Base-by-base conservation (phyloP, 2,329 filamentous ascomycete species). In the Nannizziopsis barbatae region DNA sequence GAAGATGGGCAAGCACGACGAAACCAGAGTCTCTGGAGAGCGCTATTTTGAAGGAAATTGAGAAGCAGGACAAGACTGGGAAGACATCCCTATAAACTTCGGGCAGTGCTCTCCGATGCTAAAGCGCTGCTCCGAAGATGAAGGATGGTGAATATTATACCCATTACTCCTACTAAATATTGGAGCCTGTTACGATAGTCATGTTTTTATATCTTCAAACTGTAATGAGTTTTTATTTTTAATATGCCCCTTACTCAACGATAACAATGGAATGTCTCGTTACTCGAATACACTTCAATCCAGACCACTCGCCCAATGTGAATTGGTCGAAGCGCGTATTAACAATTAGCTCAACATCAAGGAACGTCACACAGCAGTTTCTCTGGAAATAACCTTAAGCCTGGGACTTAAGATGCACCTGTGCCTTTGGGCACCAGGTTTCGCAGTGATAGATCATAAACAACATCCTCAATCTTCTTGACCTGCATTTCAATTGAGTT, bases 391-490 rank as follows among this genome's bases (percentile, higher is more conserved):
- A 15, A 5, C 12, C n/a, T 8, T 2, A 30, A 20, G 20, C n/a
- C 27, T 22, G 14, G 18, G 33, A 11, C 17, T 35, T 33, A 44
- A 14, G 33, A 37, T 17, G 22, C 46, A 10, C 38, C 40, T 12
- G 17, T 30, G n/a, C 45, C 58, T 55, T 75, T 72, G 39, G 83
- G 79, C 42, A 93, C 75, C 61, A 96, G 66, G 44, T 92, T 90
- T 51, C 92, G 78, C 62, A 98, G 70, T 18, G 86, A 90, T 49
- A 98, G 71, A 65, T 98, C 92, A 62, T 98, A 98, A 44, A 96
- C 90, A 10, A 98, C 88, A 62, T 96, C 92, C 72, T 98, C 92
- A 10, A 95, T 87, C 65, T 94, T 90, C 75, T 96, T 98, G 60
- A 98, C 87, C 72, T 75, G 46, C 42, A 56, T 49, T 42, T 14